These are phyloP conservation scores for Diplodia scrobiculata DNA, from an alignment of 2,329 filamentous ascomycete genomes.

Conservation along the genomic window DNA sequence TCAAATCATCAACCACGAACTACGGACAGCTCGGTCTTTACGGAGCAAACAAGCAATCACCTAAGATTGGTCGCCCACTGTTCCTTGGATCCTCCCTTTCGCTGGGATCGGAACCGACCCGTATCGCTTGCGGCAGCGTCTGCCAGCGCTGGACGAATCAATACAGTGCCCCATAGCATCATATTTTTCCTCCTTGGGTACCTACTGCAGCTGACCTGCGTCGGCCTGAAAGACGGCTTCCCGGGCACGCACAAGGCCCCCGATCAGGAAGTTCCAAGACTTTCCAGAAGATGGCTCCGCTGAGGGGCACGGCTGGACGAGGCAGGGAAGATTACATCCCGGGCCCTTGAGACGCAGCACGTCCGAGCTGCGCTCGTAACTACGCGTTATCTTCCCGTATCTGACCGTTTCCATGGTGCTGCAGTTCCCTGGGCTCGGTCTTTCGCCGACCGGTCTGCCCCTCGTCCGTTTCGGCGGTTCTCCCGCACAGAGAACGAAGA, in stretches of 20 bases:
- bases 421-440: constrained; percentile 1
- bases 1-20: constrained; percentile 3
- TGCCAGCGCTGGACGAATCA: constrained; percentile 13
- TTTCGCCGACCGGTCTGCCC: constrained; percentile 32
- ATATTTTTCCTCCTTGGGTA: constrained; percentile 1
- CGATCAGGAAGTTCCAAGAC: constrained; percentile 4
- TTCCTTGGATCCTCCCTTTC: background rate
- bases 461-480: constrained; percentile 12
- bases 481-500: constrained; percentile 1
- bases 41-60: constrained; percentile 4
- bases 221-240: background rate
- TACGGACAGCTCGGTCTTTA: constrained; percentile 15
- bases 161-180: constrained; percentile 3
- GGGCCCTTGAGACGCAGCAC: constrained; percentile 10
- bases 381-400: background rate
- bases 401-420: background rate
- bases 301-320: background rate
- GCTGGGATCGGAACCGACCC: constrained; percentile 10
- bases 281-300: constrained; percentile 16
- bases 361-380: background rate
- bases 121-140: background rate
- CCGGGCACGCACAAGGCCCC: background rate
- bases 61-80: background rate
- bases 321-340: constrained; percentile 3
- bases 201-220: constrained; percentile 18